These are phyloP conservation scores for Irpex sp. DNA, from an alignment of 1,284 basidiomycete genomes.

Conservation along the genomic window DNA sequence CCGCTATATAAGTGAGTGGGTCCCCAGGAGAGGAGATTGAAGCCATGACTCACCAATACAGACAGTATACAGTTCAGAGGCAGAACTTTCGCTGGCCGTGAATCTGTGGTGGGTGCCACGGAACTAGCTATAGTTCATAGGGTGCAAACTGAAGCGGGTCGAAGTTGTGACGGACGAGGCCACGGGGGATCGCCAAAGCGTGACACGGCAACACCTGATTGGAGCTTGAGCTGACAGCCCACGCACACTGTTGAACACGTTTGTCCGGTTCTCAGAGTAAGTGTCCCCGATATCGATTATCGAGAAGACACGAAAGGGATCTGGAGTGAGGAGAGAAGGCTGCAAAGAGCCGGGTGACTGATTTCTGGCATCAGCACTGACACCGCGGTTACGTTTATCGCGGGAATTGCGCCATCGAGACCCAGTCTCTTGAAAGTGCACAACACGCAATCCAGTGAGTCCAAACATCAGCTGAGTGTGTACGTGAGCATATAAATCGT, in stretches of 20 bases:
- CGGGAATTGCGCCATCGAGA: neutral
- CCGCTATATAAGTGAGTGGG: neutral
- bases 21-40: neutral
- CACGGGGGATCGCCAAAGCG: neutral
- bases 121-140: neutral
- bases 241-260: neutral
- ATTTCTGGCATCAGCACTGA: neutral
- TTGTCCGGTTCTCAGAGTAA: neutral
- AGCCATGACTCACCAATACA: too few relatives aligned
- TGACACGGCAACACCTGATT: neutral
- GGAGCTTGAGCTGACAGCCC: neutral
- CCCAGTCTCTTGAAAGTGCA: neutral
- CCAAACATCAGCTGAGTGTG: neutral
- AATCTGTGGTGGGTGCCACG: neutral
- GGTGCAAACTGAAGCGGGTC: neutral
- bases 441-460: neutral
- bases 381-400: neutral
- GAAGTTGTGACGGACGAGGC: neutral
- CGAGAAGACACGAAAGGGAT: neutral
- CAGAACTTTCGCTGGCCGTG: neutral
- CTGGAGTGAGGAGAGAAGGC: neutral
- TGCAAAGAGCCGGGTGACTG: neutral
- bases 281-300: neutral
- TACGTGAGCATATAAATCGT: neutral
- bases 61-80: too few relatives aligned